Evolutionary conservation across 495 filamentous ascomycete species (phyloP), one percentile per base, ranked within the genome.

Genomic region (Lentithecium fluviatile): DNA sequence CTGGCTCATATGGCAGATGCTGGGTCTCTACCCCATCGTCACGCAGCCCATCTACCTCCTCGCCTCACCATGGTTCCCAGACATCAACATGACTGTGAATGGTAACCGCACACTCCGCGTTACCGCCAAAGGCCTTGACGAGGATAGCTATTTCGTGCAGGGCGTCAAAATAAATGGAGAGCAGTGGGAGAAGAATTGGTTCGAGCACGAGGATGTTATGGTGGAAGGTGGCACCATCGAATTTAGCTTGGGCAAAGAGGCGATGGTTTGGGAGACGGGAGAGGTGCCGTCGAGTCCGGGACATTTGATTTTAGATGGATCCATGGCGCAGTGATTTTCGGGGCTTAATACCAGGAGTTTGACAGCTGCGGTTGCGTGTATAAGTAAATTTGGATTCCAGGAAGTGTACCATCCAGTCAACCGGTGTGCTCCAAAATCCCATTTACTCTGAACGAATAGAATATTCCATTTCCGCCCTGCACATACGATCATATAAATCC

Each of bases 1-100:
- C 11, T 71, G 69, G 68, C 51, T 73, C 3, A 52, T 73, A 20
- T 73, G 68, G 66, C 46, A 68, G 37, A 67, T 70, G 67, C 38
- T 73, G n/a, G 70, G 70, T n/a, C 49, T 73, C 2, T 73, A 73
- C 38, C 70, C 70, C 2, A 56, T 73, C 11, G 64, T 65, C 15
- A 69, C 66, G 24, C 63, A 68, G 42, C 58, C 69, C 11, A 59
- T 70, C 32, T 73, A 69, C 52, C 58, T 73, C 23, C 52, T 73
- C 21, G 34, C 38, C 7, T 64, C 64, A 15, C 70, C 70, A 1
- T 67, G 66, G 58, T 71, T 73, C 60, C 38, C 52, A 4, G 66
- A 69, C 37, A 67, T 73, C 52, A 69, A 64, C 36, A 58, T 73
- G 47, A 69, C 55, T 0, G 37, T 73, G n/a, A 56, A 56, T 20